Conservation (phyloP, 495 filamentous ascomycete species). For the Aspergillus ostianus region DNA sequence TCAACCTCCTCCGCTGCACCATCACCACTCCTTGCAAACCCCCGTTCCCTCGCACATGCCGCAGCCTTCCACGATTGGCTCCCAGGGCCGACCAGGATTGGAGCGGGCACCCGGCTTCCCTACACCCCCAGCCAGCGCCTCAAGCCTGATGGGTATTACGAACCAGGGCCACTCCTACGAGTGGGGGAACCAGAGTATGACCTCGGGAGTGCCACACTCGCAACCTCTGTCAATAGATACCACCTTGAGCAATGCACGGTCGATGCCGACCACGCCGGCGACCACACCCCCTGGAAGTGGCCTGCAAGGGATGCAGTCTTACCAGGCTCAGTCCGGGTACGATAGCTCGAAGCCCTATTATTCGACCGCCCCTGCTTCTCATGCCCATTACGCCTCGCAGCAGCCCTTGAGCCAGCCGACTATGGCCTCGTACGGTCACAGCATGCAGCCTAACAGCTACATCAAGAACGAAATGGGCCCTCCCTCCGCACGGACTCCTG, state of each 20-base stretch:
- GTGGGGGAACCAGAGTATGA: constrained; percentile 69
- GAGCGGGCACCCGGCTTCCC: constrained; percentile 89
- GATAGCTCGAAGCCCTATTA: constrained; percentile 80
- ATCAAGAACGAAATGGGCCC: constrained; percentile 92
- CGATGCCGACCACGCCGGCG: constrained; percentile 90
- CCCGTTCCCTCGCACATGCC: constrained; percentile 63
- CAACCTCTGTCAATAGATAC: constrained; percentile 87
- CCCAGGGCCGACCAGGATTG: constrained; percentile 72
- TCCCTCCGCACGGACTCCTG: constrained; percentile 61
- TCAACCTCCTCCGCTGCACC: constrained; percentile 72
- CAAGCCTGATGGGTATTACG: constrained; percentile 81
- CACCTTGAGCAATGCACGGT: constrained; percentile 73
- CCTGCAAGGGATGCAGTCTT: constrained; percentile 74
- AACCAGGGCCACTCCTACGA: constrained; percentile 71
- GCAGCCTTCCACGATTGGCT: constrained; percentile 69
- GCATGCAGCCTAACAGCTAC: constrained; percentile 59
- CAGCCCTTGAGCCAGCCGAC: constrained; percentile 60
- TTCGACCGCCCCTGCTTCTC: constrained; percentile 66
- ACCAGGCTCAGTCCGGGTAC: constrained; percentile 69
- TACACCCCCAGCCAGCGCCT: constrained; percentile 89
- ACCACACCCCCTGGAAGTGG: constrained; percentile 84
- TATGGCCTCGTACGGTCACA: constrained; percentile 67
- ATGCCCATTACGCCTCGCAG: constrained; percentile 66
- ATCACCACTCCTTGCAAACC: constrained; percentile 75
- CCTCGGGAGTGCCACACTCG: constrained; percentile 56